Evolutionary conservation across 805 yeast species (phyloP), one percentile per base, ranked within the genome.

Genomic region (Candida qinlingensis): DNA sequence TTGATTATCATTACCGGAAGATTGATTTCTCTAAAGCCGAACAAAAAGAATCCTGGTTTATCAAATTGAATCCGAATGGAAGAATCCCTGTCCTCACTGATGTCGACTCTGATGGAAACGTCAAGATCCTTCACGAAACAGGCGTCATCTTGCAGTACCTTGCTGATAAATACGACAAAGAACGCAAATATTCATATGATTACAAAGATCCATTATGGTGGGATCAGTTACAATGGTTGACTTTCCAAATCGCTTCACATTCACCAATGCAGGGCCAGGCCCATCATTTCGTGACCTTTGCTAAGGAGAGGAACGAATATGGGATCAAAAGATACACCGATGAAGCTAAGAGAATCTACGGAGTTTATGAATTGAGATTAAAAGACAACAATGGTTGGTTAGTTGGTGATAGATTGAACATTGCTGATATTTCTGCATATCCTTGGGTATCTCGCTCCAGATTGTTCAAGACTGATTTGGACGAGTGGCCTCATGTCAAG

Each of bases 81-180:
- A 66, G 80, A 53, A 76, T 81, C 44, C 87, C 87, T 26, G 73
- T 80, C 0, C 59, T 81, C 25, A 66, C 55, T 33, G 70, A 68
- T 37, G 62, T 55, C 27, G 53, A 56, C 31, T 41, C 52, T 2
- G 41, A 73, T 7, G 80, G 79, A 4, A 58, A 71, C n/a, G 57
- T 58, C 3, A 65, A 67, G 37, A 67, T 74, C 26, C 58, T 82
- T 28, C 72, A 73, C 52, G 87, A 82, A 62, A 70, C 80, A 36
- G 85, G 76, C 10, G 84, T 85, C 1, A 80, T 81, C 48, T 58
- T 82, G 61, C 66, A 69, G 49, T 82, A 79, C 55, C 61, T 82
- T 42, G 77, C 76, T 41, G 85, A 79, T 52, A 75, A 74, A 51
- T 82, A 76, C 59, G 87, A 82, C 57, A 70, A 62, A 45, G 77